Evolutionary conservation across 2,329 filamentous ascomycete genomes (phyloP).

Genomic region (Botryotinia narcissicola): DNA sequence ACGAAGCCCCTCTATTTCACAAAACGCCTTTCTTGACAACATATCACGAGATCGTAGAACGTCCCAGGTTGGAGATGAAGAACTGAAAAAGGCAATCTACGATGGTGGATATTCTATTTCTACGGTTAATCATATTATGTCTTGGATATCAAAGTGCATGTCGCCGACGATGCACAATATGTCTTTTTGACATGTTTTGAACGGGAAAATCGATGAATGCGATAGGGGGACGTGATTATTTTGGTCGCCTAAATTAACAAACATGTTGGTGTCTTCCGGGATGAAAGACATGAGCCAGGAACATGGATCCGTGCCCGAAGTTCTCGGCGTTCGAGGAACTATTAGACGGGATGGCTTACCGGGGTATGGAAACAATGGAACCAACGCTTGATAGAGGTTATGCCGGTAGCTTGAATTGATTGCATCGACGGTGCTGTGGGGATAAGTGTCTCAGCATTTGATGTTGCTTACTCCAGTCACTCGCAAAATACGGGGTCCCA

Average conservation of each 20-base stretch:
- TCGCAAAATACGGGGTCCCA: background rate
- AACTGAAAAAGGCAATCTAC: background rate
- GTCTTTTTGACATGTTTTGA: background rate
- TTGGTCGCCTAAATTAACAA: background rate
- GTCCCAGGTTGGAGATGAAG: background rate
- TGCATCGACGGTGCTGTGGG: background rate
- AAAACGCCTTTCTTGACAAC: background rate
- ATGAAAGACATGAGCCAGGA: background rate
- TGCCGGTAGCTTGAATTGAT: background rate
- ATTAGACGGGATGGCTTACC: background rate
- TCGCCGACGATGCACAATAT: background rate
- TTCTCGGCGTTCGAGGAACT: background rate
- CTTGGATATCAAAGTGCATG: background rate
- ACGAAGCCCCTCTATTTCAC: background rate
- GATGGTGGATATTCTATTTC: background rate
- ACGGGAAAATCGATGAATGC: background rate
- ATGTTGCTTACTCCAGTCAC: background rate
- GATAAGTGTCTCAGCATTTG: background rate
- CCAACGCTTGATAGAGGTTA: background rate
- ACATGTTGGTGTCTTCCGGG: background rate
- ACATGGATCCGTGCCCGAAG: background rate
- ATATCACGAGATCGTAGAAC: background rate
- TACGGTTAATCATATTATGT: too few relatives aligned
- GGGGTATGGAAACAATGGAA: background rate
- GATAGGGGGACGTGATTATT: background rate